These are phyloP conservation scores for Cenchrus fungigraminus DNA, from an alignment of 176 grass and related monocot species.

Conservation along the genomic window DNA sequence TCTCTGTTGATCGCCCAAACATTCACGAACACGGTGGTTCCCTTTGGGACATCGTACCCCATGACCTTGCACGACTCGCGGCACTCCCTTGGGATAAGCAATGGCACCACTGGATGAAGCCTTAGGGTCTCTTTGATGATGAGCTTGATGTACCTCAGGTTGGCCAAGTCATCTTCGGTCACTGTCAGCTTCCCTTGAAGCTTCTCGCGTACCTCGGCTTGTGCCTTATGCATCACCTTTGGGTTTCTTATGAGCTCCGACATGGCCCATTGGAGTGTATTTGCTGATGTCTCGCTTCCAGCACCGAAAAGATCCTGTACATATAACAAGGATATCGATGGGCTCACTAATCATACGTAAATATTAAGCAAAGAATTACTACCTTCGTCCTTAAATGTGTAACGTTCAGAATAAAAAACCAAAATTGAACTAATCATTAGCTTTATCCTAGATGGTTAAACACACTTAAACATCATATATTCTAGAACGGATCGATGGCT, in stretches of 20 bases:
- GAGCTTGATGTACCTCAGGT: neutral
- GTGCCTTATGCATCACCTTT: neutral
- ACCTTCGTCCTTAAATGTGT: too few species aligned
- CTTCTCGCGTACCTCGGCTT: neutral
- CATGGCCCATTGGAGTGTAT: conserved; percentile 28
- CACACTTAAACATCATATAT: too few species aligned
- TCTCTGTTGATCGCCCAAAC: conserved; percentile 17
- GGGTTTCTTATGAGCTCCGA: conserved; percentile 25
- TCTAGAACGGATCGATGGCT: too few species aligned
- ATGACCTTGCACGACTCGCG: neutral
- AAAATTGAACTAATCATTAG: too few species aligned
- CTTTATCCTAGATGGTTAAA: too few species aligned
- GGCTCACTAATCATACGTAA: too few species aligned
- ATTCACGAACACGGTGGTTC: neutral
- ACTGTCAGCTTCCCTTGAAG: neutral
- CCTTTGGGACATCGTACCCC: conserved; percentile 6
- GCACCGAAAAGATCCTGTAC: conserved; percentile 38
- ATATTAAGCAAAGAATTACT: too few species aligned
- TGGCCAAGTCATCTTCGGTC: neutral
- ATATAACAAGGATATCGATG: too few species aligned
- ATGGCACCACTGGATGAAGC: neutral
- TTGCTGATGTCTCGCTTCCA: neutral
- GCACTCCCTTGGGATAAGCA: conserved; percentile 25
- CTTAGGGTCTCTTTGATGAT: conserved; percentile 37
- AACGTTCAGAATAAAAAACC: too few species aligned